Conservation (phyloP, 2,329 filamentous ascomycete genomes). For the Stachybotrys echinatus region DNA sequence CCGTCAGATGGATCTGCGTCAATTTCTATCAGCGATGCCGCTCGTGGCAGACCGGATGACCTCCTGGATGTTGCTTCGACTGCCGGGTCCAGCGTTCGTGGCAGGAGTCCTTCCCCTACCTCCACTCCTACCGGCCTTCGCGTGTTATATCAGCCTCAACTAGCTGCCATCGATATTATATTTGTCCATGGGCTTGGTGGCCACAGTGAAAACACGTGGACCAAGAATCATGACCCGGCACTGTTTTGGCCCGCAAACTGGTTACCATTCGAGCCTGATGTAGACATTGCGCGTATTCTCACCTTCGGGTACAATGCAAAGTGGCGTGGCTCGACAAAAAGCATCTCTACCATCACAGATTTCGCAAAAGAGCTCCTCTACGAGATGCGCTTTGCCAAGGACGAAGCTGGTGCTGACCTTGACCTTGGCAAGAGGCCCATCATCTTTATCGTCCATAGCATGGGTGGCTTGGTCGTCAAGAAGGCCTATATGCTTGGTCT, state of each 20-base stretch:
- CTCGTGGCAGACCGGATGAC: too few species aligned
- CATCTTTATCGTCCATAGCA: slow-evolving; percentile 38
- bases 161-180: slow-evolving; percentile 16
- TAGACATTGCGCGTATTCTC: slow-evolving; percentile 23
- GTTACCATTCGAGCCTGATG: slow-evolving; percentile 23
- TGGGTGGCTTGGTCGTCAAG: slow-evolving; percentile 36
- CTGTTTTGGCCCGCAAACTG: slow-evolving; percentile 31
- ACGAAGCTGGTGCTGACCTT: slow-evolving; percentile 5
- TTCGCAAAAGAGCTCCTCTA: slow-evolving; percentile 25
- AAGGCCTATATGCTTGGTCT: slow-evolving; percentile 26
- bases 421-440: slow-evolving; percentile 25
- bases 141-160: not conserved
- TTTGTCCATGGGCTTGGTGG: slow-evolving; percentile 37
- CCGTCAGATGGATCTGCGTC: too few species aligned
- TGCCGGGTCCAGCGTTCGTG: too few species aligned
- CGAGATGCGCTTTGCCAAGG: slow-evolving; percentile 13
- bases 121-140: not conserved
- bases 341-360: slow-evolving; percentile 20
- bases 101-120: not conserved
- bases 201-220: slow-evolving; percentile 29
- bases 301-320: slow-evolving; percentile 29
- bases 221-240: slow-evolving; percentile 13
- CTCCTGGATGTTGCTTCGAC: too few species aligned
- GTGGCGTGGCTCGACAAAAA: slow-evolving; percentile 15
- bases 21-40: too few species aligned